Evolutionary conservation across 2,329 filamentous ascomycete genomes (phyloP).

Genomic region (Colletotrichum sp.): DNA sequence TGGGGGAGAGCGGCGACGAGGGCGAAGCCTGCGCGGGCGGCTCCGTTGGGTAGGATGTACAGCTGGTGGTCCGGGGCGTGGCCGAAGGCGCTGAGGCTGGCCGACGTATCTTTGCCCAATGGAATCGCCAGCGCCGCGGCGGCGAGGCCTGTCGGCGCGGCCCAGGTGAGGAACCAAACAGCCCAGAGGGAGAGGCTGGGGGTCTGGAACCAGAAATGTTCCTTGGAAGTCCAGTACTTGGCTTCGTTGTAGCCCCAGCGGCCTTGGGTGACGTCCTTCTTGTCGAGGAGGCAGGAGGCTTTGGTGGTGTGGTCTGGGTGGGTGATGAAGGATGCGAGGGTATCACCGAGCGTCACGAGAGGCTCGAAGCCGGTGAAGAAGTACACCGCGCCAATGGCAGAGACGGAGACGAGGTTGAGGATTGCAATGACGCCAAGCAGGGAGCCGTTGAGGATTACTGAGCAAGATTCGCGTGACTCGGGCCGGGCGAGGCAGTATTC

Average conservation of each 20-base stretch:
- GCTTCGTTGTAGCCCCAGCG: slow-evolving; percentile 48
- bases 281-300: slow-evolving; percentile 51
- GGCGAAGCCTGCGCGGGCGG: slow-evolving; percentile 31
- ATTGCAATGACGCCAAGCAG: slow-evolving; percentile 48
- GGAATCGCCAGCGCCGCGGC: slow-evolving; percentile 43
- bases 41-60: slow-evolving; percentile 28
- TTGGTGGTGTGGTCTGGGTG: slow-evolving; percentile 49
- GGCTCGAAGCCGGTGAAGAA: slow-evolving; percentile 40
- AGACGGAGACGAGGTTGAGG: slow-evolving; percentile 43
- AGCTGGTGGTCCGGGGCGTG: slow-evolving; percentile 38
- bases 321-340: slow-evolving; percentile 53
- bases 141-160: slow-evolving; percentile 38
- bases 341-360: slow-evolving; percentile 56
- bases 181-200: slow-evolving; percentile 49
- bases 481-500: slow-evolving; percentile 14
- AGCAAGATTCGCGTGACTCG: slow-evolving; percentile 35
- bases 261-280: slow-evolving; percentile 47
- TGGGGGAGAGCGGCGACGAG: slow-evolving; percentile 54
- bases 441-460: slow-evolving; percentile 46
- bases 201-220: slow-evolving; percentile 51
- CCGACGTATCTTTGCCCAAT: slow-evolving; percentile 30
- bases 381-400: slow-evolving; percentile 34
- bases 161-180: slow-evolving; percentile 43
- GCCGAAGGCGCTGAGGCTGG: slow-evolving; percentile 43
- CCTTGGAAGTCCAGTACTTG: slow-evolving; percentile 45